Evolutionary conservation across 2,329 filamentous ascomycete genomes (phyloP).

Genomic region (Aschersonia sp.): DNA sequence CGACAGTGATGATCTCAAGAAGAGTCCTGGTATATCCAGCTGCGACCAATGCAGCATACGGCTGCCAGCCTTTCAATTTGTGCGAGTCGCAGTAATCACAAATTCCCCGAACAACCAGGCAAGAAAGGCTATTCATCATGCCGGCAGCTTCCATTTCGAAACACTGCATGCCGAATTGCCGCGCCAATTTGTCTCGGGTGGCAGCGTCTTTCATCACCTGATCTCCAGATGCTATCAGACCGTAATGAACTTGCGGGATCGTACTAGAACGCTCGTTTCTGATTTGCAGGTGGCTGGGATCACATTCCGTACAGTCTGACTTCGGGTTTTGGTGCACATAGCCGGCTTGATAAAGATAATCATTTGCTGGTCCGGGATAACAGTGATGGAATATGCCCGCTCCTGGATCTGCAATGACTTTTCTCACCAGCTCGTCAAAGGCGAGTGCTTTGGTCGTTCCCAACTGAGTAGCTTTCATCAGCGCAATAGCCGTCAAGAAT

Average conservation of each 20-base stretch:
- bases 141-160: constrained; percentile 16
- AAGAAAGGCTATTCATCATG: constrained; percentile 10
- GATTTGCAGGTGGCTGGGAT: background rate
- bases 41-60: background rate
- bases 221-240: background rate
- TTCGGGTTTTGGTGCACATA: background rate
- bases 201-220: background rate
- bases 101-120: constrained; percentile 19
- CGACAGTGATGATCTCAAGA: background rate
- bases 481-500: background rate
- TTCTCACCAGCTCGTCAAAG: background rate
- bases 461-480: background rate
- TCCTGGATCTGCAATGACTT: background rate
- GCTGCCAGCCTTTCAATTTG: constrained; percentile 9
- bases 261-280: background rate
- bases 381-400: background rate
- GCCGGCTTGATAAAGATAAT: background rate
- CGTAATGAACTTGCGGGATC: background rate
- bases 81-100: constrained; percentile 22
- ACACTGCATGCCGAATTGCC: background rate
- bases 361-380: background rate
- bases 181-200: background rate
- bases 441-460: background rate
- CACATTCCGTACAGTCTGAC: background rate
- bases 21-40: background rate